phyloP scores from a whole-genome alignment of 2,329 filamentous ascomycete genomes.

The Ophiostoma populinum region DNA sequence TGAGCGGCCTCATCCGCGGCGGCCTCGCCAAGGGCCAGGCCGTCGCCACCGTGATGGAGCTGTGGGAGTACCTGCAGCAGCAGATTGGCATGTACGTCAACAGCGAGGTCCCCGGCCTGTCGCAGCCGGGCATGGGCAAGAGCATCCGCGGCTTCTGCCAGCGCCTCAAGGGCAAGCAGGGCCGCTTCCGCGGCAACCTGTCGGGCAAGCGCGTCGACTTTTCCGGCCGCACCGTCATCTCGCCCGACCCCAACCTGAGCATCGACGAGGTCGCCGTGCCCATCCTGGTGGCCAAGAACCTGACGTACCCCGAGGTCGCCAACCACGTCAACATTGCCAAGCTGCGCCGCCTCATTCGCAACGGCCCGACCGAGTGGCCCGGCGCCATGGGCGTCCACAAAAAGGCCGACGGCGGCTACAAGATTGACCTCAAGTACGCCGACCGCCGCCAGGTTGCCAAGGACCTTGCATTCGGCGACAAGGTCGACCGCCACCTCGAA shows the following conservation, averaged over 20 bases:
- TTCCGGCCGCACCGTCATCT: slow-evolving; percentile 93
- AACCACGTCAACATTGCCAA: slow-evolving; percentile 76
- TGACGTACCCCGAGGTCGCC: slow-evolving; percentile 87
- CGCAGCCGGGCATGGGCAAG: slow-evolving; percentile 74
- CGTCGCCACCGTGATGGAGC: slow-evolving; percentile 83
- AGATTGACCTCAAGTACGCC: slow-evolving; percentile 59
- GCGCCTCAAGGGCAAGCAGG: slow-evolving; percentile 90
- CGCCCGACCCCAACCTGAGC: slow-evolving; percentile 82
- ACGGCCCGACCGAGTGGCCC: slow-evolving; percentile 65
- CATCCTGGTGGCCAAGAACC: slow-evolving; percentile 78
- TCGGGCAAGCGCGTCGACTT: slow-evolving; percentile 98
- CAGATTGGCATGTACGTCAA: slow-evolving; percentile 98
- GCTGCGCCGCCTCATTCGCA: slow-evolving; percentile 53
- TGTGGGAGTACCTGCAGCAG: slow-evolving; percentile 92
- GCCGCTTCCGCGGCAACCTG: slow-evolving; percentile 88
- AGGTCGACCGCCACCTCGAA: slow-evolving; percentile 86
- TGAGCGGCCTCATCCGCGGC: slow-evolving; percentile 72
- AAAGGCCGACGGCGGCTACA: slow-evolving; percentile 52
- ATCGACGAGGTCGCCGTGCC: slow-evolving; percentile 92
- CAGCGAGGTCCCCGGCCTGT: slow-evolving; percentile 84
- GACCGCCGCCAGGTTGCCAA: slow-evolving; percentile 55
- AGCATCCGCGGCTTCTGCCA: slow-evolving; percentile 88
- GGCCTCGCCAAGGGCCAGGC: slow-evolving; percentile 70
- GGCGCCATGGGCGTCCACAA: slow-evolving; percentile 38
- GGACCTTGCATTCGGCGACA: slow-evolving; percentile 62